Base-by-base conservation (phyloP, 129 eudicot species). In the Flaveria trinervia region DNA sequence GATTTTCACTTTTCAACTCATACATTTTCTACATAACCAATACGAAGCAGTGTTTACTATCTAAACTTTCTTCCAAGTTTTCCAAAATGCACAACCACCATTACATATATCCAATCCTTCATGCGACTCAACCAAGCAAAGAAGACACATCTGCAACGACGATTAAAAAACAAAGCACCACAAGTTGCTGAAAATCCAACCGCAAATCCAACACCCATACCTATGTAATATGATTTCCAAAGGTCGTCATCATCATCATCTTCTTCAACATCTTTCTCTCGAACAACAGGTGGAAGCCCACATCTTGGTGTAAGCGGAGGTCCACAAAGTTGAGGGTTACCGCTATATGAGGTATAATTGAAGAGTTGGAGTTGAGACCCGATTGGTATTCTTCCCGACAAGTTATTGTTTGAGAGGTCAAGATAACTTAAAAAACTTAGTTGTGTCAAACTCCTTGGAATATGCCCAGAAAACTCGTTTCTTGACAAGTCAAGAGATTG, bases 301-400 rank as follows among this genome's bases (percentile, higher is more conserved):
- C 78, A 75, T 28, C 61, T 51, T 60, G 22, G 48, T 69, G 76
- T 76, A 45, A 83, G 68, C 25, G 79, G 77, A 5, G 43, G 75
- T n/a, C 84, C 87, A 76, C 84, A 83, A 50, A 79, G 80, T 4
- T 48, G 61, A 8, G 68, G 48, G 48, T 83, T 83, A 8, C 79
- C 84, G 10, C 6, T 33, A 26, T 76, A 82, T 2, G 74, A 5
- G n/a, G 72, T 16, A 3, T 48, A 52, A 17, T 73, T 25, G 28
- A 77, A 65, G 51, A 71, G 71, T 10, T 65, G 77, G 5, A 69
- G 26, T 39, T 79, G 81, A 13, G 23, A 43, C 13, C 72, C 45
- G 1, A 33, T 13, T 45, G 86, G 86, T 17, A 83, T 78, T 44
- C 44, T 60, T 9, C 81, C 87, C 7, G 78, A 74, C 20, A 83